Conservation (phyloP, 1,284 basidiomycete genomes). For the Albatrellus sp. region DNA sequence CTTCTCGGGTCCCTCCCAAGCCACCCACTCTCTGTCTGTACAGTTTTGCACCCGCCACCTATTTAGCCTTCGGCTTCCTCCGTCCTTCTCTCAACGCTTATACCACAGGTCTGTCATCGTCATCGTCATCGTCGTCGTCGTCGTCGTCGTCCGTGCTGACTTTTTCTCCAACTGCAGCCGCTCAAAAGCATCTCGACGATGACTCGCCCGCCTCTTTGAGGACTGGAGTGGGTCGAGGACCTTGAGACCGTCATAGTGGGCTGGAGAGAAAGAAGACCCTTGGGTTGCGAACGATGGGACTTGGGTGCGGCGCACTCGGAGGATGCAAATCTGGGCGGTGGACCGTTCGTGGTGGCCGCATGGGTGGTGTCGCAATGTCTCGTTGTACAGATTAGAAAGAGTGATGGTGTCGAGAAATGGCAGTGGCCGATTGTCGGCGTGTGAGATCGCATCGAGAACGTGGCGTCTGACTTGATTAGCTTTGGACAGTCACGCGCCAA, state of each 20-base stretch:
- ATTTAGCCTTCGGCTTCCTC: slow-evolving; percentile 11
- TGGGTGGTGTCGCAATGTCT: slow-evolving; percentile 77
- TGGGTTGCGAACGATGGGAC: slow-evolving; percentile 48
- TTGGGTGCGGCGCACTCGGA: slow-evolving; percentile 70
- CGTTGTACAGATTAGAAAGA: slow-evolving; percentile 52
- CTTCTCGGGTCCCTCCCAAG: slow-evolving; percentile 17
- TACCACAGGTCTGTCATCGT: slow-evolving; percentile 39
- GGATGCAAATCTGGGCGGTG: slow-evolving; percentile 24
- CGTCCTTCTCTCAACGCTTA: slow-evolving; percentile 33
- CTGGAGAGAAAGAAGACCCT: slow-evolving; percentile 50
- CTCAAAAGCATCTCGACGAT: slow-evolving; percentile 80
- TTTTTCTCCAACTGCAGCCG: slow-evolving; percentile 26
- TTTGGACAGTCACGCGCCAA: not conserved
- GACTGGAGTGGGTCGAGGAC: slow-evolving; percentile 70
- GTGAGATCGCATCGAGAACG: not conserved
- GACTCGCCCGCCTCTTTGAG: slow-evolving; percentile 53
- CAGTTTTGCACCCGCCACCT: slow-evolving; percentile 20
- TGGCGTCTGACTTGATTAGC: too few species aligned
- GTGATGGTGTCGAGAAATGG: too few species aligned
- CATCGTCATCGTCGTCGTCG: not conserved
- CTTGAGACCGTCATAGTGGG: slow-evolving; percentile 70
- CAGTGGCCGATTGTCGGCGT: not conserved
- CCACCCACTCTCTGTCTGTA: slow-evolving; percentile 25
- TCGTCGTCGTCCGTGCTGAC: slow-evolving; percentile 4
- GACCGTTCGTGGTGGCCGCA: slow-evolving; percentile 50